These are phyloP conservation scores for Fraxinus nigra DNA, from an alignment of 305 asterid species.

Conservation along the genomic window DNA sequence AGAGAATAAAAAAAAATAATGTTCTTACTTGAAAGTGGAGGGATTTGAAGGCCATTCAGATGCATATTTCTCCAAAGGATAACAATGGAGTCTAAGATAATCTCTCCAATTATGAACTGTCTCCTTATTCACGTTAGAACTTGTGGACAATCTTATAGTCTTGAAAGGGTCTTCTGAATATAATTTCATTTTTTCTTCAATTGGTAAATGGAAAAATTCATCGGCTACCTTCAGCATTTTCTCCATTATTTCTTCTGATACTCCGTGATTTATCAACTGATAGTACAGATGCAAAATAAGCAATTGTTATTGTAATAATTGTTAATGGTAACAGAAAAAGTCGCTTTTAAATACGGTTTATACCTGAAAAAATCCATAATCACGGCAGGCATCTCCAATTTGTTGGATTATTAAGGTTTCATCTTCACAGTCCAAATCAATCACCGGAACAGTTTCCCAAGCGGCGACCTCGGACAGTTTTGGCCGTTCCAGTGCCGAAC, in stretches of 20 bases:
- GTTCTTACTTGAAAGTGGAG: constrained; percentile 62
- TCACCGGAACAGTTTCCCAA: constrained; percentile 39
- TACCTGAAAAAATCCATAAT: constrained; percentile 51
- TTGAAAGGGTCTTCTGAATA: constrained; percentile 70
- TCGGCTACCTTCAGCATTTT: constrained; percentile 46
- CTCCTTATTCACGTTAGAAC: constrained; percentile 62
- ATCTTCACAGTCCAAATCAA: constrained; percentile 37
- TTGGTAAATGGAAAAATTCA: constrained; percentile 55
- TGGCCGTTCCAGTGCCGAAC: constrained; percentile 46
- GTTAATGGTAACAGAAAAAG: neutral
- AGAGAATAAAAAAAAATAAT: neutral
- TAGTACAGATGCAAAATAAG: neutral
- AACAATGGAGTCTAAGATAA: constrained; percentile 78
- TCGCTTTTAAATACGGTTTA: too few relatives aligned
- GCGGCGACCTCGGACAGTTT: constrained; percentile 28
- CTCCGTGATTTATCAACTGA: constrained; percentile 74
- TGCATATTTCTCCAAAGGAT: constrained; percentile 61
- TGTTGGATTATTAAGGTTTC: constrained; percentile 26
- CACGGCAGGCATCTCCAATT: constrained; percentile 39
- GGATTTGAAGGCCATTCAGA: constrained; percentile 83
- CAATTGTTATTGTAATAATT: neutral
- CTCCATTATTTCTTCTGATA: constrained; percentile 44
- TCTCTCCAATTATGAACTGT: constrained; percentile 86
- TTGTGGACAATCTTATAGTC: constrained; percentile 64
- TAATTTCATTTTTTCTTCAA: constrained; percentile 71